Evolutionary conservation across 2,329 filamentous ascomycete genomes (phyloP).

Genomic region (Penicillium griseofulvum): DNA sequence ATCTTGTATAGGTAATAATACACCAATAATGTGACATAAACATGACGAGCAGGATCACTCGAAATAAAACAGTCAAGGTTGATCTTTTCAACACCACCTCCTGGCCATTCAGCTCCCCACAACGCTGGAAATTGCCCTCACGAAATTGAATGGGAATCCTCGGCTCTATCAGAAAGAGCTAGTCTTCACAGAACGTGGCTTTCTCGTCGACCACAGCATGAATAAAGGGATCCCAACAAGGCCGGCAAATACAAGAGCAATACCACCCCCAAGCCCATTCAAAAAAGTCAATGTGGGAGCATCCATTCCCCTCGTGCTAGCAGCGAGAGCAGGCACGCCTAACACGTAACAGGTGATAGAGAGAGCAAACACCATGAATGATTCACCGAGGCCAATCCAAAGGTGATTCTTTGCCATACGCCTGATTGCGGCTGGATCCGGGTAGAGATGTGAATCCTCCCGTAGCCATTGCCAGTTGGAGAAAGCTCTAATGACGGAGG

Average conservation of each 20-base stretch:
- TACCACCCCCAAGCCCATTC: not conserved
- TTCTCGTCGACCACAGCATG: not conserved
- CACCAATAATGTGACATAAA: not conserved
- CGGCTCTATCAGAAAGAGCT: not conserved
- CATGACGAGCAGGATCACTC: not conserved
- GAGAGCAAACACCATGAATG: not conserved
- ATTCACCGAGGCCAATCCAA: not conserved
- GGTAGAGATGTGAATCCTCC: not conserved
- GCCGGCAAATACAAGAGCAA: not conserved
- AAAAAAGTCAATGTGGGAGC: not conserved
- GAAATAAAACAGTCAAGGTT: not conserved
- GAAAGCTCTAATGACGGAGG: fast-evolving
- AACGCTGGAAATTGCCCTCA: no score
- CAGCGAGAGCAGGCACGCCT: not conserved
- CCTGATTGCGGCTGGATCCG: not conserved
- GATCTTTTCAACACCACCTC: not conserved
- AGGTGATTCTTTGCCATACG: not conserved
- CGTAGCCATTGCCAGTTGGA: not conserved
- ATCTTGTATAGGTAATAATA: not conserved
- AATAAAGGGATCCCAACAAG: not conserved
- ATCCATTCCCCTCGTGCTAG: not conserved
- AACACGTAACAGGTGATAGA: not conserved
- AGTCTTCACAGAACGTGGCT: not conserved
- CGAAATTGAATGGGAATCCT: not conserved
- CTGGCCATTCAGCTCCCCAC: not conserved